These are phyloP conservation scores for Nitzschia putrida DNA, from an alignment of 108 stramenopile genomes.

Conservation along the genomic window DNA sequence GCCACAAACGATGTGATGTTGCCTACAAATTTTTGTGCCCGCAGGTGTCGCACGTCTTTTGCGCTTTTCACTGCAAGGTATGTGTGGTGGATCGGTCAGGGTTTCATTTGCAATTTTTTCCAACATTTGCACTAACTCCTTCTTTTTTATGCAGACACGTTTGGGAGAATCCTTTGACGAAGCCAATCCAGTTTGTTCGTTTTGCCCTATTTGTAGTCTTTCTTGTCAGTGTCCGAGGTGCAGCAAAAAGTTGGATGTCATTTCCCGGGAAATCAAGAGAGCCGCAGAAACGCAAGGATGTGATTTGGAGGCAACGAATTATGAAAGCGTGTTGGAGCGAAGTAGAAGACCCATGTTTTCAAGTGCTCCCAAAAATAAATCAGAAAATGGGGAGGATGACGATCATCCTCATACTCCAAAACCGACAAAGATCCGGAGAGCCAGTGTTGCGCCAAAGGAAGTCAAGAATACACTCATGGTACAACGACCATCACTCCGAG, in stretches of 20 bases:
- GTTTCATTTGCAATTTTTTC: neutral
- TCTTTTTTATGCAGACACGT: neutral
- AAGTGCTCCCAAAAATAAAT: neutral
- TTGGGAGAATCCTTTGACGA: constrained; percentile 14
- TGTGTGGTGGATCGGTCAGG: constrained; percentile 8
- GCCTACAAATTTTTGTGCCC: constrained; percentile 53
- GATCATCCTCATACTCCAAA: neutral
- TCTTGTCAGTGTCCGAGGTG: constrained; percentile 28
- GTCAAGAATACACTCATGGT: constrained; percentile 27
- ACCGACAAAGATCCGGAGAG: neutral
- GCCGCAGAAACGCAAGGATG: constrained; percentile 10
- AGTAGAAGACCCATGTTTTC: neutral
- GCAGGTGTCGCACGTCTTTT: constrained; percentile 44
- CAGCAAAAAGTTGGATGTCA: constrained; percentile 19
- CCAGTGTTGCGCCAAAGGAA: neutral
- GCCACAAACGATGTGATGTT: constrained; percentile 43
- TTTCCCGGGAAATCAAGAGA: constrained; percentile 28
- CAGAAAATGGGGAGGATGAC: neutral
- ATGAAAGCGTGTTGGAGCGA: constrained; percentile 12
- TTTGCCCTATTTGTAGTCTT: constrained; percentile 48
- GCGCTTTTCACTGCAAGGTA: constrained; percentile 60
- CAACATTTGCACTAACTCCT: neutral
- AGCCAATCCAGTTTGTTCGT: constrained; percentile 3
- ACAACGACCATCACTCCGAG: constrained; percentile 57
- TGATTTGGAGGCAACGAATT: constrained; percentile 5